Base-by-base conservation (phyloP, 805 yeast genomes). In the Cyberlindnera mycetangii region DNA sequence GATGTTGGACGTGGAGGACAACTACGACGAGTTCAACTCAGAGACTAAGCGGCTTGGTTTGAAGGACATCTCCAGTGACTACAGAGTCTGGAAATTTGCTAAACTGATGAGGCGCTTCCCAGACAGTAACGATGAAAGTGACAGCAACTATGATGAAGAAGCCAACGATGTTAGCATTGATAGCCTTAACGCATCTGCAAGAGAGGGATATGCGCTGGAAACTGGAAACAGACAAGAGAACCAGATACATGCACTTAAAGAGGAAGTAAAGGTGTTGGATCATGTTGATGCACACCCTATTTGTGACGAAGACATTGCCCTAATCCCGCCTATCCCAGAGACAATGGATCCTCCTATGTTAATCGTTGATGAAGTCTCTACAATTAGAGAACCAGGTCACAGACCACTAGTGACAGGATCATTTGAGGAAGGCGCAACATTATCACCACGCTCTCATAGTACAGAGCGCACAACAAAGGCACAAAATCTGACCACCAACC, bases 91-190 rank as follows among this genome's bases (percentile, higher is more conserved):
- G 14, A 40, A 42, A 18, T 19, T 51, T 3, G 20, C 35, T 21
- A 28, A 38, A 21, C 21, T 54, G 42, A 28, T 45, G 42, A 38
- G 39, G 24, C 38, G 41, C 34, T 39, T 34, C n/a, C 37, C 32
- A 6, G 37, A 33, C n/a, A 25, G 32, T 7, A 22, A 32, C 15
- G 17, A 21, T 7, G 35, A 32, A 14, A 12, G 35, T 16, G 49
- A 34, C 11, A 6, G 9, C 11, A 45, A 31, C 8, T 33, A 36
- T 30, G 42, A 35, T 14, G 34, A 22, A 15, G 44, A 38, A n/a
- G 32, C 20, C 30, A 36, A 38, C 6, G 32, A 24, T 22, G 49
- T 32, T 5, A 34, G 30, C 11, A 42, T 34, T 12, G 41, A 34
- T 11, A 42, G 41, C 15, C 40, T 35, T 20, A 31, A 27, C 11